Evolutionary conservation across 257 asterid species (phyloP).

Genomic region (Jacaranda copaia): DNA sequence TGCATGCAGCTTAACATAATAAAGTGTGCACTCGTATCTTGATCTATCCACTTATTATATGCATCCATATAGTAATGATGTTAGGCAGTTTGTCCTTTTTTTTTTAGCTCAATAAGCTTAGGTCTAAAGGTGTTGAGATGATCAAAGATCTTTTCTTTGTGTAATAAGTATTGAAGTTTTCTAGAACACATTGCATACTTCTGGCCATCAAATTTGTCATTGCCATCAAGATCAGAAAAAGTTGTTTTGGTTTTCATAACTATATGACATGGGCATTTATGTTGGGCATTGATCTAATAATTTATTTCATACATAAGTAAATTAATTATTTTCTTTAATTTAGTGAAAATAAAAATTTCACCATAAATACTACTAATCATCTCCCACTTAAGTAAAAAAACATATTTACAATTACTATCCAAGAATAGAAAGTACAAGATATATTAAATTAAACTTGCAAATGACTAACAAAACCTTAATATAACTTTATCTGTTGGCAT

Average conservation of each 20-base stretch:
- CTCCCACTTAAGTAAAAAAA: no score
- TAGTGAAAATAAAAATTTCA: not conserved
- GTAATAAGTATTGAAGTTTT: not conserved
- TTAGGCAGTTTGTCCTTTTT: not conserved
- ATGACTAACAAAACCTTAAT: no score
- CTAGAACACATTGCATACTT: not conserved
- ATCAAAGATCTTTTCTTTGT: not conserved
- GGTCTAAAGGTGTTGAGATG: not conserved
- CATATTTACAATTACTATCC: no score
- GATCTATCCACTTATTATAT: not conserved
- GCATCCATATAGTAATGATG: not conserved
- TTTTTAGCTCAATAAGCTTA: not conserved
- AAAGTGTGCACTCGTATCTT: not conserved
- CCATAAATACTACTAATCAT: no score
- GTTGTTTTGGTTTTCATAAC: not conserved
- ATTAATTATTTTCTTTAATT: no score
- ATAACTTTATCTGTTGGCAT: no score
- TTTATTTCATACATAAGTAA: not conserved
- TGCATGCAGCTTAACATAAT: not conserved
- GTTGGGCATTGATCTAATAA: not conserved
- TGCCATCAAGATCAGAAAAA: not conserved
- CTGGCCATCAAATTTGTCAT: not conserved
- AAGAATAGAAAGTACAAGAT: no score
- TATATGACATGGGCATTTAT: not conserved
- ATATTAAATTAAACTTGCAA: no score